These are phyloP conservation scores for Boletus eberwhitei DNA, from an alignment of 768 basidiomycete species.

Conservation along the genomic window DNA sequence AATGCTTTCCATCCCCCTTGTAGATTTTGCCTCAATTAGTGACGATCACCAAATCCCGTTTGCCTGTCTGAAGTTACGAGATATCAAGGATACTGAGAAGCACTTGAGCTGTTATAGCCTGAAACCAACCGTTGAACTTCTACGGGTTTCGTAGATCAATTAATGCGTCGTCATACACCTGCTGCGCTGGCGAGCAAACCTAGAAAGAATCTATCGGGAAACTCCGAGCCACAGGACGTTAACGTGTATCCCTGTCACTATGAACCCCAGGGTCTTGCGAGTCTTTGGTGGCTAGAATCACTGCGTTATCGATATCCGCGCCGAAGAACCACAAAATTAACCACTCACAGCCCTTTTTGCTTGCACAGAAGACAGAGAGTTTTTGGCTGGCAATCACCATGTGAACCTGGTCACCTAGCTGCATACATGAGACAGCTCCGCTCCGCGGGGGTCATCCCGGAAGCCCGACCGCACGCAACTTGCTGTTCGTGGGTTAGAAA, in stretches of 20 bases:
- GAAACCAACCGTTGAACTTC: not conserved
- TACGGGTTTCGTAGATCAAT: constrained; percentile 2
- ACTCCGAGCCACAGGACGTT: not conserved
- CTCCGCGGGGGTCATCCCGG: not conserved
- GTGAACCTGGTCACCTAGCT: not conserved
- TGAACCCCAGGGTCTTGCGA: constrained; percentile 9
- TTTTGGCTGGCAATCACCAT: constrained; percentile 8
- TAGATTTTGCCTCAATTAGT: not conserved
- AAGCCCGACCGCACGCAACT: not conserved
- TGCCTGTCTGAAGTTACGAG: not conserved
- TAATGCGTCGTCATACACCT: not conserved
- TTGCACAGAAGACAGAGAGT: not conserved
- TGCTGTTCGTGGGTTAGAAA: constrained; percentile 11
- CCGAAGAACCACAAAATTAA: constrained; percentile 5
- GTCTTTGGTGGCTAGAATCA: not conserved
- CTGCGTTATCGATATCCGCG: constrained; percentile 11
- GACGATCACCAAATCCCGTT: not conserved
- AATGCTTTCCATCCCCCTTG: not conserved
- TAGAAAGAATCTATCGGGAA: constrained; percentile 2
- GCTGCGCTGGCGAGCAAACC: not conserved
- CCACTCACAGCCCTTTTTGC: constrained; percentile 1
- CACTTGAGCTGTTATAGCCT: not conserved
- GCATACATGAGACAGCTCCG: not conserved
- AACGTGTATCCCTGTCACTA: constrained; percentile 1
- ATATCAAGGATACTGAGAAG: not conserved